Evolutionary conservation across 2,329 filamentous ascomycete genomes (phyloP), one percentile per base, ranked within the genome.

Genomic region (Lecanicillium sp.): DNA sequence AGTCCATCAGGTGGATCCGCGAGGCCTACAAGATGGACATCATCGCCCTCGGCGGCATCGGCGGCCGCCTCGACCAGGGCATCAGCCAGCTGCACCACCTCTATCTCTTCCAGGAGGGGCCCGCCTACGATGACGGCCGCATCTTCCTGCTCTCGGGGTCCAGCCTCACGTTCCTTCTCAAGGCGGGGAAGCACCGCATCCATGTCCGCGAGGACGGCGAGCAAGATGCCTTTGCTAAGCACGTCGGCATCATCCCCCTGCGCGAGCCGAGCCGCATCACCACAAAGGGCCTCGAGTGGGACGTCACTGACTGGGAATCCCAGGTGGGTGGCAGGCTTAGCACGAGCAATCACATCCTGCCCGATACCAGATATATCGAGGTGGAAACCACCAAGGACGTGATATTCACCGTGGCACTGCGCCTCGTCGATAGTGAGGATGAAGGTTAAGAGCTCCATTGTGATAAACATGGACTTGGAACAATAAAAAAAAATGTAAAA

Each of bases 51-150:
- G 90, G 91, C 33, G 89, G 90, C 2, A 76, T 97, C 1, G 89
- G 88, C 36, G 93, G 93, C 6, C 83, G 93, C 24, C 86, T 97
- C 14, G 93, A 98, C 65, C 93, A 98, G 63, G 91, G 86, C 2
- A 76, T 98, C 40, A 90, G 88, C 49, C 83, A 95, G 58, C 76
- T 98, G 44, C 88, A 95, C 62, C 87, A 96, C 62, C 74, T 97
- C 38, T 90, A 81, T 56, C 65, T 79, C 41, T 82, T 79, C 62
- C 79, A 84, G 59, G 56, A 64, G 10, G 68, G 77, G 37, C 67
- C 73, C 0, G 62, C 60, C 20, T 77, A 78, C 51, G 62, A 65
- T 23, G 56, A 68, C 10, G 82, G 83, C 5, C 70, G 77, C 21
- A 66, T 97, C 54, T 95, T 84, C 67, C 77, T 98, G 8, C 75